Base-by-base conservation (phyloP, 2,329 filamentous ascomycete genomes). In the Apiospora malaysiana region DNA sequence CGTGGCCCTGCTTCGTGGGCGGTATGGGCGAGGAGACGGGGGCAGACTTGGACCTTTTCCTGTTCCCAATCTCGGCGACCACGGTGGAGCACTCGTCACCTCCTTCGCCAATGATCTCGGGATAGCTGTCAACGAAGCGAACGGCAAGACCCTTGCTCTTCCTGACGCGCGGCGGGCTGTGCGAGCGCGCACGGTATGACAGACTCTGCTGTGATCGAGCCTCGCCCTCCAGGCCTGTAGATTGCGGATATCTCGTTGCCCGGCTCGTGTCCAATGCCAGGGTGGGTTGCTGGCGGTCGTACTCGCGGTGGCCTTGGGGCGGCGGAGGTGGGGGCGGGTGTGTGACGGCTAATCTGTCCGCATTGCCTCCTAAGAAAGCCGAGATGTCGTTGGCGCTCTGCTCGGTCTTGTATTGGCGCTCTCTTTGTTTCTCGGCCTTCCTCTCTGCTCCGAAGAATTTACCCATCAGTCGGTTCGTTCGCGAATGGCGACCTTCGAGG, bases 81-180 rank as follows among this genome's bases (percentile, higher is more conserved):
- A 93, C 93, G 10, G 88, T 83, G 69, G 93, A 90, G 70, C 92
- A 92, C 80, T 97, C 94, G 77, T 98, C 95, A 45, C 95, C 95
- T 71, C 95, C 95, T 81, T 95, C 92, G 66, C 95, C 95, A 77
- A 98, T 98, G 73, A 97, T 82, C 66, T 94, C 92, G 8, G 95
- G 94, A 70, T 87, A 85, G 12, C 87, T 87, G 75, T 93, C 90
- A 69, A 87, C 88, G 77, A 98, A 98, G 70, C 86, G 89, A 46
- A 98, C 95, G 5, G 84, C 84, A 72, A 96, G 84, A 12, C 92
- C 92, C 80, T 93, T 79, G 37, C 77, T 71, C 68, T 77, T 93
- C 78, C 87, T 89, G 68, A 82, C 84, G 32, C 82, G 82, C 27
- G 82, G 83, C 40, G 85, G 83, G 73, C 83, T 86, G 76, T 80